Evolutionary conservation across 225 moss, liverwort and hornwort species (phyloP), one percentile per base, ranked within the genome.

Genomic region (Lunularia cruciata): DNA sequence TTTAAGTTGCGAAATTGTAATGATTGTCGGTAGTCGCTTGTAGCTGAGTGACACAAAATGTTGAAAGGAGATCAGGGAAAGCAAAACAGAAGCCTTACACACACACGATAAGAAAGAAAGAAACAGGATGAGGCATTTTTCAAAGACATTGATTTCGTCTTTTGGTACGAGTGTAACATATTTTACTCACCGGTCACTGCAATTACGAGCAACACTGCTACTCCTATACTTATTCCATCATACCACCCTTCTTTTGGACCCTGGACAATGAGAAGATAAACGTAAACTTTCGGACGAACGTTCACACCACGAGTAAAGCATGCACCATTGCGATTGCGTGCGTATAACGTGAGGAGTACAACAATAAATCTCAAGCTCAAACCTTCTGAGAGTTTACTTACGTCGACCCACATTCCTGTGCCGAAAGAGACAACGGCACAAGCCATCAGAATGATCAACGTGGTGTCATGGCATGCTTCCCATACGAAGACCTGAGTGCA

Each of bases 391-490:
- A n/a, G 9, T 18, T 14, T 38, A 64, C 76, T 77, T 75, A 98
- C 96, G 35, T 98, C 27, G 38, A 80, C 81, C 89, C 89, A 89
- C 89, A 99, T 93, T 70, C 88, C 91, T 42, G 88, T 82, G 60
- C 70, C 93, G 57, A 99, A 80, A 23, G 98, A 89, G 20, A 89
- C 75, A 60, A 87, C 88, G 59, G 98, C 98, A 74, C 91, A 91
- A 14, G 73, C 69, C 86, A 99, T 99, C 27, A 99, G 71, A 18
- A 93, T 99, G 32, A 93, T 91, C 22, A 93, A 81, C 4, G 98
- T 99, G 5, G 98, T 99, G 57, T 99, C 93, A 65, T 89, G 98
- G 66, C 79, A 76, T 37, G 98, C 98, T 79, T 99, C 98, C 98
- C 98, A 99, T 25, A 87, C 70, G 43, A 93, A 99, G 32, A 79